Base-by-base conservation (phyloP, 2,329 filamentous ascomycete genomes). In the Chaetomiaceae sp. region DNA sequence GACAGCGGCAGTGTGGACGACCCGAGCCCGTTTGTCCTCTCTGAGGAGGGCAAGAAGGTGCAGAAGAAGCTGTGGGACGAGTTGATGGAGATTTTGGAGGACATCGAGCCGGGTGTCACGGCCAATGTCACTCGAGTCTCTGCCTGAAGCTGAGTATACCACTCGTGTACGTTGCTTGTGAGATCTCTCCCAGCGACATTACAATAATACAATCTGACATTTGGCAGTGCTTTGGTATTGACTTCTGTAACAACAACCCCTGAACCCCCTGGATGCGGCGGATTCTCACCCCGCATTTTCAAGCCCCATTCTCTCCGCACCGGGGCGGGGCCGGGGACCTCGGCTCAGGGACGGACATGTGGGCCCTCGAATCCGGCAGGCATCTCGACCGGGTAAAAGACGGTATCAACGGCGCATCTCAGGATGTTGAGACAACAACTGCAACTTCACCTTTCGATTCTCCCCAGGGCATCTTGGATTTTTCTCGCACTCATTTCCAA, bases 51-150 rank as follows among this genome's bases (percentile, higher is more conserved):
- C 0, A 59, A 63, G 34, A 49, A 64, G 47, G 54, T 65, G 49
- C 72, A 71, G 53, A 60, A 63, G 42, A 69, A 64, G 53, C 62
- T 75, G 3, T 79, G 69, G 63, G 66, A 60, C 15, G 74, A 80
- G 65, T 57, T 79, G 59, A 43, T 72, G 56, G 68, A 59, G 11
- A 64, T 74, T 19, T 50, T 79, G 27, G 74, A 78, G 46, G 65
- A 47, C 3, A 68, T 78, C 29, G 67, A 75, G 55, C 70, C 72
- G 0, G 72, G 71, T 4, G 49, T 57, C 17, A 39, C 29, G 4
- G 27, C 25, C n/a, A 55, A 47, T 19, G 36, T 54, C 31, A 25
- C 12, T 6, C 29, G 25, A 14, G 22, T n/a, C 8, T 7, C 22
- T 25, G 33, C 20, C 3, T 37, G n/a, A 31, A n/a, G n/a, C n/a